phyloP scores from a whole-genome alignment of 495 filamentous ascomycete genomes.

The Pseudoneurospora amorphoporcata region DNA sequence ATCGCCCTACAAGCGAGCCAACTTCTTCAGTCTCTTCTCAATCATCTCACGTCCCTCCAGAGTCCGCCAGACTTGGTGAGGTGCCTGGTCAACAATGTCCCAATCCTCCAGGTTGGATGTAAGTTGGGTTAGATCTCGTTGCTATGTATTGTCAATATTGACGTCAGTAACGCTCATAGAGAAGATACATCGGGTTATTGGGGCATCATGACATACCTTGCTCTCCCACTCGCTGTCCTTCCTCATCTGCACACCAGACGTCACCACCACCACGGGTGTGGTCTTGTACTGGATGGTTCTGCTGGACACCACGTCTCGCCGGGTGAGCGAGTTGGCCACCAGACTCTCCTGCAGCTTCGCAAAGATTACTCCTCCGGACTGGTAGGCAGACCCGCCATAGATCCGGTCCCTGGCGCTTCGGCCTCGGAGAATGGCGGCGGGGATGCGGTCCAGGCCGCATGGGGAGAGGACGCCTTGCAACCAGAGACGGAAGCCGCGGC shows the following conservation, averaged over 20 bases:
- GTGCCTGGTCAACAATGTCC: conserved; percentile 77
- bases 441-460: conserved; percentile 68
- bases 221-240: conserved; percentile 59
- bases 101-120: conserved; percentile 68
- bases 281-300: conserved; percentile 63
- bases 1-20: conserved; percentile 33
- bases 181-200: background rate
- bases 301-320: conserved; percentile 67
- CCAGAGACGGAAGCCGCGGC: conserved; percentile 78
- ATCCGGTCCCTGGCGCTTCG: conserved; percentile 75
- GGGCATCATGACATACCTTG: conserved; percentile 28
- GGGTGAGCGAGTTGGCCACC: conserved; percentile 71
- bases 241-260: conserved; percentile 52
- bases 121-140: conserved; percentile 70
- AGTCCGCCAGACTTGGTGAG: conserved; percentile 77
- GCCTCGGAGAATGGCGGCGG: conserved; percentile 67
- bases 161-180: background rate
- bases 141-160: conserved; percentile 37
- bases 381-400: conserved; percentile 65
- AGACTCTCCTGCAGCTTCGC: conserved; percentile 88
- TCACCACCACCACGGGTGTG: conserved; percentile 70
- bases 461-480: conserved; percentile 73
- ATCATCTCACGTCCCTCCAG: conserved; percentile 56
- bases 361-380: conserved; percentile 71
- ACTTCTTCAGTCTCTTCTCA: conserved; percentile 33